Evolutionary conservation across 345 rosid genomes (phyloP).

Genomic region (Crucihimalaya himalaica): DNA sequence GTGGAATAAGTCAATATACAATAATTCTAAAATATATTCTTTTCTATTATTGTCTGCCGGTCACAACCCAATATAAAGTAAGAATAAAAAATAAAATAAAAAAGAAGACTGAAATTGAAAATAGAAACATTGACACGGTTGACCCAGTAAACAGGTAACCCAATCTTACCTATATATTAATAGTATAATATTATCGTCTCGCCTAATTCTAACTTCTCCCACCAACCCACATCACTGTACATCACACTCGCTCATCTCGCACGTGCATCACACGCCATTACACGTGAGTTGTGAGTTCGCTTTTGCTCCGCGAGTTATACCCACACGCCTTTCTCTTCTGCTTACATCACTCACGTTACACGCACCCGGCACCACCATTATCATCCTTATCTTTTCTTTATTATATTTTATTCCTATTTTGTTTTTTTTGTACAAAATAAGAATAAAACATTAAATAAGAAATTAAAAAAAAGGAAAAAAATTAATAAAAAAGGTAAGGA

Average conservation of each 20-base stretch:
- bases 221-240: not conserved
- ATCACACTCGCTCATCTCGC: not conserved
- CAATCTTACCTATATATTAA: not conserved
- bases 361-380: not conserved
- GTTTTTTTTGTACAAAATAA: accelerated
- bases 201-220: not conserved
- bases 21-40: too few species aligned
- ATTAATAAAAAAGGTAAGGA: too few species aligned
- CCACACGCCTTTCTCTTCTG: slow-evolving; percentile 37
- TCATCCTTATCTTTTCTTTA: not conserved
- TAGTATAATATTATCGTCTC: not conserved
- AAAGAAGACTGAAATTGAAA: too few species aligned
- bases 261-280: slow-evolving; percentile 11
- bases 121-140: not conserved
- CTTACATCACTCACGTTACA: slow-evolving; percentile 20
- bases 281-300: slow-evolving; percentile 34
- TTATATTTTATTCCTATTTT: not conserved
- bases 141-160: not conserved
- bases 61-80: too few species aligned
- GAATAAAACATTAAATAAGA: too few species aligned
- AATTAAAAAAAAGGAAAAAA: too few species aligned
- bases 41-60: too few species aligned
- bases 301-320: slow-evolving; percentile 30
- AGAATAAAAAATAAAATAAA: too few species aligned
- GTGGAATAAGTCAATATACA: too few species aligned